A percentile compares a stretch with the other conserved stretches of the same genome.
Evolutionary conservation across 2,329 filamentous ascomycete species (phyloP).

Genomic region (Hyphodiscus sp.): DNA sequence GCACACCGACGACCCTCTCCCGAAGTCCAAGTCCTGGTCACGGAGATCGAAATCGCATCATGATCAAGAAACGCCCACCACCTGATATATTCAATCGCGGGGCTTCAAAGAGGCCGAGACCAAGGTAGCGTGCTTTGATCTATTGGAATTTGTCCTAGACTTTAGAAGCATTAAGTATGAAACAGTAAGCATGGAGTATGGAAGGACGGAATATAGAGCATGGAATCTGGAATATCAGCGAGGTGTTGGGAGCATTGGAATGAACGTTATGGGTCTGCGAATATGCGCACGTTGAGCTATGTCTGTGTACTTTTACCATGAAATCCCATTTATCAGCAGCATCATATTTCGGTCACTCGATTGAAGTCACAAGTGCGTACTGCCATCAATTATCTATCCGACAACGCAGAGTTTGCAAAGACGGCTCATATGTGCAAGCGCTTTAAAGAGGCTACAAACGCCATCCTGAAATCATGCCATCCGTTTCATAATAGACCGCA

Average conservation of each 20-base stretch:
- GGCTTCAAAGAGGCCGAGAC: conserved; percentile 7
- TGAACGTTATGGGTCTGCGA: neutral
- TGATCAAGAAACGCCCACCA: conserved; percentile 1
- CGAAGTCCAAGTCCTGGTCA: neutral
- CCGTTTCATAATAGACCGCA: neutral
- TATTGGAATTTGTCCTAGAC: neutral
- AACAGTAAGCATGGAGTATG: no score
- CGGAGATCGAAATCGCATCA: neutral
- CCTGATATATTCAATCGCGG: conserved; percentile 8
- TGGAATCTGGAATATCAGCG: neutral
- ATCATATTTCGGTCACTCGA: neutral
- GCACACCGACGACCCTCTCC: neutral
- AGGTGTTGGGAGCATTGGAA: neutral
- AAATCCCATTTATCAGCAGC: neutral
- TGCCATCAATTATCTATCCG: neutral
- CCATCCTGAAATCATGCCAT: neutral
- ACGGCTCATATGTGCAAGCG: neutral
- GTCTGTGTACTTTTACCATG: neutral
- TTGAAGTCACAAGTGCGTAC: neutral
- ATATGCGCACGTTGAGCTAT: neutral
- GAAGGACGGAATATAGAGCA: neutral
- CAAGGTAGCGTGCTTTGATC: neutral
- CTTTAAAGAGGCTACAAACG: neutral
- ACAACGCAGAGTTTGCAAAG: neutral
- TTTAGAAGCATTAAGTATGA: neutral